Percentiles rank a stretch among this genome's conserved stretches.
These are phyloP conservation scores for Clavaria fumosa DNA, from an alignment of 768 basidiomycete genomes.

Conservation along the genomic window DNA sequence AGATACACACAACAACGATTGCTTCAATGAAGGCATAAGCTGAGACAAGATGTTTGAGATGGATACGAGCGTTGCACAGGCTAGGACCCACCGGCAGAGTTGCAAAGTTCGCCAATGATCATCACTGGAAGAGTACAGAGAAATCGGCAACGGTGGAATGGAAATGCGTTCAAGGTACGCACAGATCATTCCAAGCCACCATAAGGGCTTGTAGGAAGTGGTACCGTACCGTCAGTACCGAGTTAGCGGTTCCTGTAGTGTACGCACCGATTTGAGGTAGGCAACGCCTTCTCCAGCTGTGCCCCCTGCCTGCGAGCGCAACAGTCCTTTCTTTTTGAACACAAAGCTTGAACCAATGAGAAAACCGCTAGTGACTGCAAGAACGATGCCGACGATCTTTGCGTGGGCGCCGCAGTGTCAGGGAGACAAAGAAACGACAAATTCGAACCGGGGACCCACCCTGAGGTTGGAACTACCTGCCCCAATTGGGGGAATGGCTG, in stretches of 20 bases:
- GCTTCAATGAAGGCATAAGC: conserved; percentile 86
- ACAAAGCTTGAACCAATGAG: conserved; percentile 92
- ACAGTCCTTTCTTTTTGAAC: conserved; percentile 92
- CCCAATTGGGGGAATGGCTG: conserved; percentile 22
- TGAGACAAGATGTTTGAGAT: conserved; percentile 14
- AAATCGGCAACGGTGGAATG: background rate
- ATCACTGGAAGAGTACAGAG: conserved; percentile 41
- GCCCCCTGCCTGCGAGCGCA: conserved; percentile 70
- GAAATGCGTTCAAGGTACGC: conserved; percentile 35
- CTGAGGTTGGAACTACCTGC: conserved; percentile 34
- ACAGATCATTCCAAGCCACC: conserved; percentile 94
- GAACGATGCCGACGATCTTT: conserved; percentile 61
- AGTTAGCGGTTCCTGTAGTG: conserved; percentile 3
- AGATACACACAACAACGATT: conserved; percentile 64
- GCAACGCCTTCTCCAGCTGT: conserved; percentile 74
- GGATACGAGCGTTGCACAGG: conserved; percentile 17
- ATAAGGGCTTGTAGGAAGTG: conserved; percentile 42
- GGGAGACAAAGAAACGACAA: background rate
- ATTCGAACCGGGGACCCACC: conserved; percentile 17
- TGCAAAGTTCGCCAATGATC: conserved; percentile 83
- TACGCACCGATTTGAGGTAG: conserved; percentile 83
- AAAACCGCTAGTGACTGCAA: conserved; percentile 64
- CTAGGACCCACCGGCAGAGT: conserved; percentile 51
- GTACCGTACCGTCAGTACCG: conserved; percentile 2
- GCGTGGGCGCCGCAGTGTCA: background rate